Percentiles rank a stretch among this genome's conserved stretches.
Conservation (phyloP, 106 monocot species). For the Dioscorea alata region DNA sequence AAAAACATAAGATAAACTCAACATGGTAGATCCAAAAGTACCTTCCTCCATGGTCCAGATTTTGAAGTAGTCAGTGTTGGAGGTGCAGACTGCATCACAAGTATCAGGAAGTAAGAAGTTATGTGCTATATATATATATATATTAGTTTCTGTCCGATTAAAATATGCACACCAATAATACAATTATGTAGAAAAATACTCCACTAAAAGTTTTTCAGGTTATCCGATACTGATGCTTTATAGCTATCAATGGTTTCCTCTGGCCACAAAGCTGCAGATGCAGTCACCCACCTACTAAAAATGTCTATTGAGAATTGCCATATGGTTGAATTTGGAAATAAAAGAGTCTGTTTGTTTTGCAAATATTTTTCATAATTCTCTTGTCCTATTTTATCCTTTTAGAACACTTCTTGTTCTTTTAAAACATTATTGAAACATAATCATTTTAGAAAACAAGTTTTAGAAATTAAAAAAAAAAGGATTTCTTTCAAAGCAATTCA, state of each 20-base stretch:
- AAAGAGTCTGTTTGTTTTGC: no score
- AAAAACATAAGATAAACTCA: neutral
- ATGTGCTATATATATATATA: neutral
- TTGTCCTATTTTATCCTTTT: no score
- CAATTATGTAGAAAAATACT: neutral
- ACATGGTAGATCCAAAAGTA: neutral
- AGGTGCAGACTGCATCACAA: constrained; percentile 24
- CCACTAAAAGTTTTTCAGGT: no score
- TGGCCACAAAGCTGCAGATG: neutral
- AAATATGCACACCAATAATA: neutral
- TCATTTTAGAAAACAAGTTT: no score
- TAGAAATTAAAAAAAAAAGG: no score
- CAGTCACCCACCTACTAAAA: no score
- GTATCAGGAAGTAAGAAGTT: neutral
- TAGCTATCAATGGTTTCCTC: neutral
- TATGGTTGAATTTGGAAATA: no score
- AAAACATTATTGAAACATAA: no score
- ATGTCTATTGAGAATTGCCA: no score
- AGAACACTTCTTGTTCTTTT: no score
- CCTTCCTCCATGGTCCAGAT: constrained; percentile 60
- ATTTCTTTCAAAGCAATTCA: no score
- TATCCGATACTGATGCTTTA: neutral
- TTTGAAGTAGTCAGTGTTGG: constrained; percentile 36
- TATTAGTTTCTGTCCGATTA: neutral
- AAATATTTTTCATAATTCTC: no score